Evolutionary conservation across 2,329 filamentous ascomycete species (phyloP), one percentile per base, ranked within the genome.

Genomic region (Lachnellula hyalina): DNA sequence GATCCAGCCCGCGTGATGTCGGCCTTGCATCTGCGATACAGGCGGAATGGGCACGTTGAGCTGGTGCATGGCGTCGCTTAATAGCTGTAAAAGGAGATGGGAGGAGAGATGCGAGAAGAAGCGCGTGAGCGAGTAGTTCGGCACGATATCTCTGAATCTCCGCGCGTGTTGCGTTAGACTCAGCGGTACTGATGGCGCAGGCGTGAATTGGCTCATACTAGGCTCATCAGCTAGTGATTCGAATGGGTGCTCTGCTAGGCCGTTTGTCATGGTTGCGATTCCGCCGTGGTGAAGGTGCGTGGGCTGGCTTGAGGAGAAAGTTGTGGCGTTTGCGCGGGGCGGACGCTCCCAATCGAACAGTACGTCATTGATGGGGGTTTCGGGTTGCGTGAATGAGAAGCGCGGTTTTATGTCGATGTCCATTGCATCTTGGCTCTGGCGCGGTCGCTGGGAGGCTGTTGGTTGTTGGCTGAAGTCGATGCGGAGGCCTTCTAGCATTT

Each of bases 341-440:
- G 90, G 90, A 6, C 85, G 83, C 69, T 96, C 92, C 89, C 90
- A 96, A 70, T 96, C 92, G 71, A 94, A 92, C 21, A 87, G 75
- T 50, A 83, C 80, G 58, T 96, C 90, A 58, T 79, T 81, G 57
- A 87, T 82, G 41, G 87, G 85, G 6, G 84, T 80, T 67, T 94
- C 89, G 28, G 94, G 92, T 66, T 96, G 91, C 0, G 91, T 95
- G n/a, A 89, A 85, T 2, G 90, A 84, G 60, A 93, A 78, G 32
- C 75, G 77, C 38, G 74, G 71, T 56, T 72, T 68, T 47, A 67
- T 65, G 55, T 65, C 89, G 51, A 92, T 68, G 38, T 92, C 87
- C 85, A 93, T 92, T 12, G 78, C 72, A 61, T 89, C 80, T 61
- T 66, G 49, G 32, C 59, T 61, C 42, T 61, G 62, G 17, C 53